These are phyloP conservation scores for Lojkania enalia DNA, from an alignment of 2,329 filamentous ascomycete genomes.

Conservation along the genomic window DNA sequence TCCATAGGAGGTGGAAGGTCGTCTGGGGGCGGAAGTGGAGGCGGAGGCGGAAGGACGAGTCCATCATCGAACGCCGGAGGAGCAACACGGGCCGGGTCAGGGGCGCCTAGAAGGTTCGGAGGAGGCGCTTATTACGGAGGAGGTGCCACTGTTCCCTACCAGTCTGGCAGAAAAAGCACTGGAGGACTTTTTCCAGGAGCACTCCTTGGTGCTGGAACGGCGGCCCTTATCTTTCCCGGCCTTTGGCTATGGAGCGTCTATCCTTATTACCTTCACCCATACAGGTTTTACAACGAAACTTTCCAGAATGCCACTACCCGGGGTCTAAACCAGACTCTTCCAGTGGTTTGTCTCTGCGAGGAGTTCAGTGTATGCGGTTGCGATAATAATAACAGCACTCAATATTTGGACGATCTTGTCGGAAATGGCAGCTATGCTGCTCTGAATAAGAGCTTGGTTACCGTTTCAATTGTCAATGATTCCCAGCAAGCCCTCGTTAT, in stretches of 20 bases:
- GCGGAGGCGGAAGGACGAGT: slow-evolving; percentile 22
- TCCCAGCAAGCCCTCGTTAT: slow-evolving; percentile 67
- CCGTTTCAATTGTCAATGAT: slow-evolving; percentile 65
- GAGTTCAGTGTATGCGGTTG: slow-evolving; percentile 64
- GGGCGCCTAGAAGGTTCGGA: slow-evolving; percentile 61
- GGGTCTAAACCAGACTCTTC: slow-evolving; percentile 60
- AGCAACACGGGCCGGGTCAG: slow-evolving; percentile 60
- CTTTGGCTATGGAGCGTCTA: slow-evolving; percentile 67
- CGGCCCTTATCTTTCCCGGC: slow-evolving; percentile 63
- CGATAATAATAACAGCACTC: slow-evolving; percentile 66
- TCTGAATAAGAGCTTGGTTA: slow-evolving; percentile 65
- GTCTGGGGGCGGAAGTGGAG: slow-evolving; percentile 16
- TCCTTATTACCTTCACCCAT: slow-evolving; percentile 60
- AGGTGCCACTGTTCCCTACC: slow-evolving; percentile 61
- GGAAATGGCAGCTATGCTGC: slow-evolving; percentile 56
- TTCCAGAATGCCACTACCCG: slow-evolving; percentile 49
- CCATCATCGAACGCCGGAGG: slow-evolving; percentile 41
- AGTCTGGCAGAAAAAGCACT: slow-evolving; percentile 54
- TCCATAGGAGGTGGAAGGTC: slow-evolving; percentile 20
- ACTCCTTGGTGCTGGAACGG: slow-evolving; percentile 53
- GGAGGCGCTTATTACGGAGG: slow-evolving; percentile 70
- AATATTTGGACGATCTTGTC: slow-evolving; percentile 64
- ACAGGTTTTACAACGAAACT: slow-evolving; percentile 54
- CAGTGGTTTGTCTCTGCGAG: slow-evolving; percentile 65
- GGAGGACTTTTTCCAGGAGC: slow-evolving; percentile 55